Evolutionary conservation across 192 early-diverging fungal species (phyloP).

Genomic region (Gaertneriomyces semiglobifer): DNA sequence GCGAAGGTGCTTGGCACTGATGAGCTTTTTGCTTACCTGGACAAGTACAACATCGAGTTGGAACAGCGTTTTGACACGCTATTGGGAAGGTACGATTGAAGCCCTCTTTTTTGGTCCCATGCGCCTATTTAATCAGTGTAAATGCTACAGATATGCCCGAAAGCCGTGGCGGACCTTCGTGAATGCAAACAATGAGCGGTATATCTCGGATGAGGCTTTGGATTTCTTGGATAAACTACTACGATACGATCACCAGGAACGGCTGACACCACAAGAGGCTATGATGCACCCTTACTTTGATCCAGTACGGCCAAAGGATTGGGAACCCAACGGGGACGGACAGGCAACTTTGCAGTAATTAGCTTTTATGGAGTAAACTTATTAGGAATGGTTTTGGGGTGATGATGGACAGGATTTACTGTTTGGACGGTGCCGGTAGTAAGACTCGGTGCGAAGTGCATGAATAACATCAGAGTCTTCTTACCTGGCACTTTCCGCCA

Average conservation of each 20-base stretch:
- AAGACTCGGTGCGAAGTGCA: too few relatives aligned
- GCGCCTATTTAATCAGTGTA: background rate
- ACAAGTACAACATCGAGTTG: slow-evolving; percentile 93
- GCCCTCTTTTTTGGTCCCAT: background rate
- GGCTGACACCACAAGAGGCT: slow-evolving; percentile 80
- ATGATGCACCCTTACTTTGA: slow-evolving; percentile 90
- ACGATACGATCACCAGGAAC: slow-evolving; percentile 90
- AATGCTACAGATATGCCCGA: slow-evolving; percentile 65
- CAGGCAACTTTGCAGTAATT: background rate
- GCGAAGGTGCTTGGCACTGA: slow-evolving; percentile 97
- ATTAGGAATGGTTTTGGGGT: too few relatives aligned
- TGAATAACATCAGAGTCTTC: too few relatives aligned
- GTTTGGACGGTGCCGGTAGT: too few relatives aligned
- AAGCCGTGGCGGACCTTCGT: slow-evolving; percentile 87
- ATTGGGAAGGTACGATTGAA: slow-evolving; percentile 64
- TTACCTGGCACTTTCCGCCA: too few relatives aligned
- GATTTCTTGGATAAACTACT: slow-evolving; percentile 89
- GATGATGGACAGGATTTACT: too few relatives aligned
- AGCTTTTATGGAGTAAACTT: too few relatives aligned
- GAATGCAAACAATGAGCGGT: slow-evolving; percentile 77
- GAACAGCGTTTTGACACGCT: slow-evolving; percentile 89
- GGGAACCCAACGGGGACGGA: slow-evolving; percentile 8
- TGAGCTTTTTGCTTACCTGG: slow-evolving; percentile 85
- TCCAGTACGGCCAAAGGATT: slow-evolving; percentile 31
- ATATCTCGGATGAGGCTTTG: slow-evolving; percentile 76